A percentile compares a stretch with the other conserved stretches of the same genome.
phyloP scores from a whole-genome alignment of 805 yeast species.

The Lipomyces orientalis region DNA sequence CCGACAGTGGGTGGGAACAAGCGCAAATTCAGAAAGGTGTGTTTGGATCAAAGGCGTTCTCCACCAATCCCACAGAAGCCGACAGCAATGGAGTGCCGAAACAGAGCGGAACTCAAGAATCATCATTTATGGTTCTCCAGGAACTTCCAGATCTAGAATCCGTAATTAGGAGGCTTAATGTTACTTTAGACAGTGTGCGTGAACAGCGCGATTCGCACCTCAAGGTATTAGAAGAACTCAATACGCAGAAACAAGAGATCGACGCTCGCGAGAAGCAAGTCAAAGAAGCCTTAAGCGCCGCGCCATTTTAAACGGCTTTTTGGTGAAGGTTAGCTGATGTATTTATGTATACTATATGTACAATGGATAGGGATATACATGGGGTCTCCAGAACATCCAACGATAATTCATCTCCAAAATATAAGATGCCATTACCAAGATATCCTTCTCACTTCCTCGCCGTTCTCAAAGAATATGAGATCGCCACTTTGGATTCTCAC shows the following conservation, averaged over 20 bases:
- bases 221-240: constrained; percentile 19
- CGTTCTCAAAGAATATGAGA: constrained; percentile 22
- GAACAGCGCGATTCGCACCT: constrained; percentile 22
- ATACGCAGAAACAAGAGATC: constrained; percentile 21
- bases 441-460: constrained; percentile 11
- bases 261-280: constrained; percentile 20
- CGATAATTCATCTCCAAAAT: background rate
- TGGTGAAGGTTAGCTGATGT: background rate
- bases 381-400: constrained; percentile 12
- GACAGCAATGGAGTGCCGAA: background rate
- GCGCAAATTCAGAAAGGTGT: constrained; percentile 34
- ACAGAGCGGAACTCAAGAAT: background rate
- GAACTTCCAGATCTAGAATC: constrained; percentile 29
- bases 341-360: constrained; percentile 3
- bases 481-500: constrained; percentile 29
- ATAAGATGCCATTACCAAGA: constrained; percentile 19
- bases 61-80: background rate
- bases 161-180: constrained; percentile 21
- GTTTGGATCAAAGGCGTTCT: constrained; percentile 17
- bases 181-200: constrained; percentile 22
- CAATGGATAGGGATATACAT: background rate
- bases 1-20: constrained; percentile 34
- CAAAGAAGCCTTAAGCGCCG: constrained; percentile 21
- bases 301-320: background rate
- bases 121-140: constrained; percentile 18